Evolutionary conservation across 176 grass and related monocot genomes (phyloP).

Genomic region (Bromus sterilis): DNA sequence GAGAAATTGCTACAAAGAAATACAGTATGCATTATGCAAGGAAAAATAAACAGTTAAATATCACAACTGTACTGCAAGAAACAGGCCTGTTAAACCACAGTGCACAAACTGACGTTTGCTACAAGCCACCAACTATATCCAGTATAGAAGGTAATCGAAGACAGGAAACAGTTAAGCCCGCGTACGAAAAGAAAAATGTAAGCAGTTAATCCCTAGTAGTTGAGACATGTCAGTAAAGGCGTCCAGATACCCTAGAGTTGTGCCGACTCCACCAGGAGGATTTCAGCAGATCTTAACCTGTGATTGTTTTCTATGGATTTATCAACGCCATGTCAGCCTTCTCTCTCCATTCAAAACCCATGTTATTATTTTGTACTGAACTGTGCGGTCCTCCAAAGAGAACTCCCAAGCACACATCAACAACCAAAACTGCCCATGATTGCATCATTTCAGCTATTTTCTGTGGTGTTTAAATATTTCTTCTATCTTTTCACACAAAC

Average conservation of each 20-base stretch:
- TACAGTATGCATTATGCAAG: background rate
- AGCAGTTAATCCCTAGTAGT: background rate
- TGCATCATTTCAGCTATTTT: background rate
- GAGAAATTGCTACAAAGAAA: background rate
- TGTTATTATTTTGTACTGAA: background rate
- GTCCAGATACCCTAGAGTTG: background rate
- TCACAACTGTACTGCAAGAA: background rate
- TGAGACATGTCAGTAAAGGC: background rate
- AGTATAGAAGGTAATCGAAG: background rate
- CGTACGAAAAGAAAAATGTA: background rate
- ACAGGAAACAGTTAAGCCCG: background rate
- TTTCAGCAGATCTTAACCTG: background rate
- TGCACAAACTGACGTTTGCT: background rate
- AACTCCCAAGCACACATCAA: background rate
- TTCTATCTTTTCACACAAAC: background rate
- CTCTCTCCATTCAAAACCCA: background rate
- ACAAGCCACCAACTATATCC: slow-evolving; percentile 2
- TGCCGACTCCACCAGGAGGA: background rate
- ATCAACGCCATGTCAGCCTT: background rate
- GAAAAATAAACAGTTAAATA: slow-evolving; percentile 13
- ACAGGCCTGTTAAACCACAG: background rate
- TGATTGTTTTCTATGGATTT: background rate
- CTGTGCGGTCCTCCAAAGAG: background rate
- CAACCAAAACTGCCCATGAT: background rate
- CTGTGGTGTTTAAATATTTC: background rate